These are phyloP conservation scores for Dichomitus squalens DNA, from an alignment of 1,284 basidiomycete genomes.

Conservation along the genomic window DNA sequence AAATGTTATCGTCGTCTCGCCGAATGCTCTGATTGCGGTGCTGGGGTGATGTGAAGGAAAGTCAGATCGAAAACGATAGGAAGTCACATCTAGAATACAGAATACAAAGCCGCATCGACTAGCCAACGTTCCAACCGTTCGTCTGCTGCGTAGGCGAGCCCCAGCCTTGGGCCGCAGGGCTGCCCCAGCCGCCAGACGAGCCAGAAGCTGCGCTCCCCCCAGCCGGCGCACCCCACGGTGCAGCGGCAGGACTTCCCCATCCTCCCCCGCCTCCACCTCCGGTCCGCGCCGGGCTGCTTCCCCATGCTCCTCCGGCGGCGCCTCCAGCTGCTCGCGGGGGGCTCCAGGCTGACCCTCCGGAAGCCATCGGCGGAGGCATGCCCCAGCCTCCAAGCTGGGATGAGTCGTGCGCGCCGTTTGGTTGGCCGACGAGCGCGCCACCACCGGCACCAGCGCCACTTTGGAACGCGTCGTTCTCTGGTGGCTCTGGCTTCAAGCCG, in stretches of 20 bases:
- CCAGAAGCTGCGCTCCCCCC: not conserved
- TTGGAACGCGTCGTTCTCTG: conserved; percentile 47
- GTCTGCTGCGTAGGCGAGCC: conserved; percentile 41
- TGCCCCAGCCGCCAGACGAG: conserved; percentile 19
- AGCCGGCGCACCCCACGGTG: not conserved
- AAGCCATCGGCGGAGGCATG: conserved; percentile 12
- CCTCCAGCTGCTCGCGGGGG: conserved; percentile 13
- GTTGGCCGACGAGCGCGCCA: conserved; percentile 11
- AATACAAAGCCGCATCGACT: conserved; percentile 19
- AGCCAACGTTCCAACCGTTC: conserved; percentile 41
- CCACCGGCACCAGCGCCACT: conserved; percentile 19
- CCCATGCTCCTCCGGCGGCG: conserved; percentile 1
- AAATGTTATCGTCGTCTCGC: no score
- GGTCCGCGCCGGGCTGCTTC: conserved; percentile 8
- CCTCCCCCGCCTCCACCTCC: conserved; percentile 16
- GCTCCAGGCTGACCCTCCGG: conserved; percentile 15
- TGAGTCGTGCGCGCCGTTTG: conserved; percentile 25
- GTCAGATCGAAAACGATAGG: conserved; percentile 10
- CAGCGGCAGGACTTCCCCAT: conserved; percentile 5
- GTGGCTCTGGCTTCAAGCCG: conserved; percentile 64
- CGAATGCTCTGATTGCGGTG: no score
- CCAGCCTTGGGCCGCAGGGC: conserved; percentile 29
- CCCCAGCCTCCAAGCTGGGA: conserved; percentile 24
- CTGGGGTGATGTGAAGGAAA: no score
- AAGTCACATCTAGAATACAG: conserved; percentile 2